These are phyloP conservation scores for Ochromonas danica DNA, from an alignment of 108 stramenopile genomes.

Conservation along the genomic window DNA sequence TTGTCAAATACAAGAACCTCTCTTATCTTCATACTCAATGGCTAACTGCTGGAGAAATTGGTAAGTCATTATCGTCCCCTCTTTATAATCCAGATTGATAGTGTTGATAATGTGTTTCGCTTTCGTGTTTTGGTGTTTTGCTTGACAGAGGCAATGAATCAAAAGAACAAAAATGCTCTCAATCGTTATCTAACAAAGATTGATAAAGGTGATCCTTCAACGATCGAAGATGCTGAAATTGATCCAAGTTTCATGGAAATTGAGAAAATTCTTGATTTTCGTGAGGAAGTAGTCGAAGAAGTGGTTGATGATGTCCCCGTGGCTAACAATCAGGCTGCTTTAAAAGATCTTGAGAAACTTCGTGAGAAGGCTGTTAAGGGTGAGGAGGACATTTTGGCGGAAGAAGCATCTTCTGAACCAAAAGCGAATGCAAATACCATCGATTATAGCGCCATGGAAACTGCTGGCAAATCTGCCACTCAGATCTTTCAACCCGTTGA, in stretches of 20 bases:
- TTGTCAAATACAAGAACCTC: constrained; percentile 87
- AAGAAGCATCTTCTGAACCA: neutral
- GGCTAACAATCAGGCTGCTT: constrained; percentile 73
- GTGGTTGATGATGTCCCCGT: constrained; percentile 43
- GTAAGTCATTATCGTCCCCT: neutral
- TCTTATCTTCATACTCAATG: constrained; percentile 85
- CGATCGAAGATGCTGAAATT: constrained; percentile 75
- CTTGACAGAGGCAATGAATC: constrained; percentile 27
- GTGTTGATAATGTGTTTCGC: neutral
- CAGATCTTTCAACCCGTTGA: constrained; percentile 42
- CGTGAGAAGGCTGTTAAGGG: neutral
- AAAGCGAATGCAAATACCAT: neutral
- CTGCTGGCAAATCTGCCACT: neutral
- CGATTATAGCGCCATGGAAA: neutral
- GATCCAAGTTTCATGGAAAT: constrained; percentile 72
- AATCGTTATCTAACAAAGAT: constrained; percentile 80
- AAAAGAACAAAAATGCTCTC: constrained; percentile 72
- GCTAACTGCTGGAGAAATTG: constrained; percentile 75
- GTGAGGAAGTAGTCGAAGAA: constrained; percentile 73
- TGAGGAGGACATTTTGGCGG: neutral
- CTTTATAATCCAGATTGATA: neutral
- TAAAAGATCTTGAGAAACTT: constrained; percentile 57
- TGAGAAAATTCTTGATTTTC: constrained; percentile 78
- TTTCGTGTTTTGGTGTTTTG: neutral
- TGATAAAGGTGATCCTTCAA: constrained; percentile 64